Evolutionary conservation across 495 filamentous ascomycete genomes (phyloP), one percentile per base, ranked within the genome.

Genomic region (Thermothielavioides terrestris): DNA sequence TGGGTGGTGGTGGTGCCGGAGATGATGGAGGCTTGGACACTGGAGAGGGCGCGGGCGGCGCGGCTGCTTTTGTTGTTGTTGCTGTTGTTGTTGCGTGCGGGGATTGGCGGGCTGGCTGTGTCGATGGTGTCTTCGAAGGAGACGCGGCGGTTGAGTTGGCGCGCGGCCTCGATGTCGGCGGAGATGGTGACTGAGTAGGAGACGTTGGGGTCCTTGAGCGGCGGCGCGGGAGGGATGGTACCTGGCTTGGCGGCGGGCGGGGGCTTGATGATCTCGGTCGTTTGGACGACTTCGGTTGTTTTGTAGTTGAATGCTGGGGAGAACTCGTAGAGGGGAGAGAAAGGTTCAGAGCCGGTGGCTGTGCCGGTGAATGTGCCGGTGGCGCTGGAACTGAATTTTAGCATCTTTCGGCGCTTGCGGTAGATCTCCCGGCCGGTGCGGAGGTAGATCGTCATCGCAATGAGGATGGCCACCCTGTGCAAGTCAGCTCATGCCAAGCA

Each of bases 361-460:
- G 20, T 25, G 9, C 46, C 57, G 25, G 42, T 34, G 5, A 31
- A 26, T 6, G 52, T 54, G 22, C 44, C 55, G n/a, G 47, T 49
- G n/a, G 21, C 61, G 36, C 56, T 66, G 37, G 54, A 56, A 50
- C 60, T 68, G 48, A 77, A 73, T 42, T 71, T 62, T 20, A 65
- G 68, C 42, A 77, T 61, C 49, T 75, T 69, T 42, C 66, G 67
- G 36, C 73, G 67, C 52, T 75, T 77, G 50, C 58, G 60, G 56
- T 79, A 89, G 55, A 94, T 89, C 15, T 85, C 79, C 25, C 73
- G 67, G 11, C 88, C 87, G 36, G 84, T 81, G 25, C 82, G 75
- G 26, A 81, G 61, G 60, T 94, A 95, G 49, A 95, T 90, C 27
- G 70, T 67, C 35, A 86, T 73, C 10, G 88, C 90, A 28, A 82